These are phyloP conservation scores for Melanomma pulvis-pyrius DNA, from an alignment of 495 filamentous ascomycete species.

Conservation along the genomic window DNA sequence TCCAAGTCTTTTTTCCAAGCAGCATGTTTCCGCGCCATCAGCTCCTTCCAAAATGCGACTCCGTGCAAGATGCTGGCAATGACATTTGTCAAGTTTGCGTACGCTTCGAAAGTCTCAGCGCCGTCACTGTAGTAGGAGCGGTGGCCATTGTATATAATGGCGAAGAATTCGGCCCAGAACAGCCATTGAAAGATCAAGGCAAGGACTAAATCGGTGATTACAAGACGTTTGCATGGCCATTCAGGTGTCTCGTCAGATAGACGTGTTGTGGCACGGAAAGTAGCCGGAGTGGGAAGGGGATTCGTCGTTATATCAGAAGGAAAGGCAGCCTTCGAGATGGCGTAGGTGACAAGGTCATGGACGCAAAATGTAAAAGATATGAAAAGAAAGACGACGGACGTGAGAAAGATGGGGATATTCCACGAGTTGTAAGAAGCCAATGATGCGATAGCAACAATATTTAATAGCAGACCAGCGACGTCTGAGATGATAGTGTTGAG, in stretches of 20 bases:
- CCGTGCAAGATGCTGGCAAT: conserved; percentile 12
- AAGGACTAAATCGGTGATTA: conserved; percentile 17
- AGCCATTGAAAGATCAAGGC: conserved; percentile 19
- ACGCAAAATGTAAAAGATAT: conserved; percentile 4
- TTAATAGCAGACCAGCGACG: conserved; percentile 9
- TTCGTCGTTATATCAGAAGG: neutral
- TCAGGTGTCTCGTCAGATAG: neutral
- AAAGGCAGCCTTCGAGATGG: neutral
- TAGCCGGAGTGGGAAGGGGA: neutral
- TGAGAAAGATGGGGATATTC: conserved; percentile 7
- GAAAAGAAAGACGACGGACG: conserved; percentile 1
- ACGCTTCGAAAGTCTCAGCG: conserved; percentile 19
- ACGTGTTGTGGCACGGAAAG: neutral
- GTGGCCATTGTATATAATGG: neutral
- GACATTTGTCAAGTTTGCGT: conserved; percentile 20
- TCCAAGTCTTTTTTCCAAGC: conserved; percentile 4
- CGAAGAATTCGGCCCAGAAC: conserved; percentile 19
- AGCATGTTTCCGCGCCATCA: conserved; percentile 22
- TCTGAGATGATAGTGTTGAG: neutral
- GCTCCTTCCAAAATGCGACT: conserved; percentile 28
- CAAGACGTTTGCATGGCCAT: conserved; percentile 20
- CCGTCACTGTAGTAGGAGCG: conserved; percentile 1
- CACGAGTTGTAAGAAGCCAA: neutral
- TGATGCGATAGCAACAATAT: conserved; percentile 8
- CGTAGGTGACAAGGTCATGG: conserved; percentile 17